Percentiles rank a stretch among this genome's conserved stretches.
phyloP scores from a whole-genome alignment of 805 yeast species.

The Metschnikowia dekortorum region DNA sequence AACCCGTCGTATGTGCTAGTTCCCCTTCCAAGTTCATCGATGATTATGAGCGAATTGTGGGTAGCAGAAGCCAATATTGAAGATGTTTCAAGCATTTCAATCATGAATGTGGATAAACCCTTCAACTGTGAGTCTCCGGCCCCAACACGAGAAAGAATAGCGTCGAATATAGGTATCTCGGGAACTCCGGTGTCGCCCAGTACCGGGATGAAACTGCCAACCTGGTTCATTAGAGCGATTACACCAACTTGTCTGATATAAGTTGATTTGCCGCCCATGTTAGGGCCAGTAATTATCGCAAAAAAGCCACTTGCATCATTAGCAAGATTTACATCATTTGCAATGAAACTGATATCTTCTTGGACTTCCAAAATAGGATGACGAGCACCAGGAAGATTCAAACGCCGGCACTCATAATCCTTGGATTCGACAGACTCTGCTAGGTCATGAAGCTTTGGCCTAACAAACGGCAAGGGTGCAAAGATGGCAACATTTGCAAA shows the following conservation, averaged over 20 bases:
- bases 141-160: conserved; percentile 94
- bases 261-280: conserved; percentile 97
- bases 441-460: conserved; percentile 64
- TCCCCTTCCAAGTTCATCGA: conserved; percentile 96
- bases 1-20: conserved; percentile 90
- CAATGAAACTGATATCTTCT: conserved; percentile 83
- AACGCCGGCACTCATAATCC: conserved; percentile 37
- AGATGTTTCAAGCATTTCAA: conserved; percentile 94
- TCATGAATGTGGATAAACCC: conserved; percentile 95
- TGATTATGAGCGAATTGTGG: conserved; percentile 70
- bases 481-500: conserved; percentile 78
- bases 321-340: conserved; percentile 76
- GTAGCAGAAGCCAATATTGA: conserved; percentile 80
- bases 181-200: conserved; percentile 44
- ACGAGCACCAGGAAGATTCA: conserved; percentile 68
- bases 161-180: conserved; percentile 80
- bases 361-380: conserved; percentile 95
- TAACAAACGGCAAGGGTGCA: conserved; percentile 77
- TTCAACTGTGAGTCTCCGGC: conserved; percentile 97
- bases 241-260: conserved; percentile 88
- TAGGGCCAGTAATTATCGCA: conserved; percentile 88
- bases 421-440: conserved; percentile 23
- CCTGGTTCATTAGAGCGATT: conserved; percentile 79
- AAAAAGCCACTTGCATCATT: conserved; percentile 54
- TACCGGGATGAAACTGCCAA: conserved; percentile 87